Evolutionary conservation across 192 early-diverging fungal species (phyloP), one percentile per base, ranked within the genome.

Genomic region (Spinellus fusiger): DNA sequence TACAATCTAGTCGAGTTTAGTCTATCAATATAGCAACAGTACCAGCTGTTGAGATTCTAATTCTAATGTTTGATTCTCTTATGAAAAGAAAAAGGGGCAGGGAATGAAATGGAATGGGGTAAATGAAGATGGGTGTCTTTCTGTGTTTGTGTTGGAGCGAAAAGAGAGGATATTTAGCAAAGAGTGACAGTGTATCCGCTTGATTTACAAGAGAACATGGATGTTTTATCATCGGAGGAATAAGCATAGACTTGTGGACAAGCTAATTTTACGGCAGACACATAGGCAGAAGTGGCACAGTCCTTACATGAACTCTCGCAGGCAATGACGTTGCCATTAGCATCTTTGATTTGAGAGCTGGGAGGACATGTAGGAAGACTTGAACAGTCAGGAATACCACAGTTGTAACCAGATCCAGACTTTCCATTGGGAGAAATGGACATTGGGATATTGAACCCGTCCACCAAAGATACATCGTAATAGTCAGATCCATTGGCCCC

Each of bases 401-500:
- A 68, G 35, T 47, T 16, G 25, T 59, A 54, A 28, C 56, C 57
- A 34, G 47, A 23, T 18, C 28, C 52, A 7, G 32, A 31, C 9
- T 34, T 53, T 15, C 51, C 54, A 18, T 50, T 46, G 33, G 60
- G 53, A 56, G 55, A 16, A 40, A 68, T 68, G 16, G 51, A 23
- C 27, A 68, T 61, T n/a, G 59, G 53, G n/a, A 68, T 22, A 48
- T 68, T 68, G 47, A 32, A 68, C 12, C 66, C 66, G 33, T 68
- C 66, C 18, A 68, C 66, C 9, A 62, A 38, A 46, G 60, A 62
- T 10, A 68, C 28, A 58, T 68, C 66, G 25, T 68, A 68, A 23
- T 52, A 68, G 31, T 68, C 66, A 38, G 47, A 32, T n/a, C 23
- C 37, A 33, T 27, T 33, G 18, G 57, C 29, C 27, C 64, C 64